These are phyloP conservation scores for Fusarium udum DNA, from an alignment of 2,329 filamentous ascomycete species.

Conservation along the genomic window DNA sequence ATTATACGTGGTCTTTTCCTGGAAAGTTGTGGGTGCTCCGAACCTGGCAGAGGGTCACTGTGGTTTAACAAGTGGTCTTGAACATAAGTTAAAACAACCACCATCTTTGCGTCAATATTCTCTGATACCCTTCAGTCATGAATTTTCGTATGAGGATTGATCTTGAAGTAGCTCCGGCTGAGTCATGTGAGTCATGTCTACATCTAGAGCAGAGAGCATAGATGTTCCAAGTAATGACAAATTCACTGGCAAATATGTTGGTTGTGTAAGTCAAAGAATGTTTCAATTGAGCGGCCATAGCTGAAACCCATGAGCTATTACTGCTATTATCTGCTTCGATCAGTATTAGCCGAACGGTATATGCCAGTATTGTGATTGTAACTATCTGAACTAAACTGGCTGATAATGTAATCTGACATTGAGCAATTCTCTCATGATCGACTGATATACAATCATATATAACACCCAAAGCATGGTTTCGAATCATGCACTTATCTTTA, in stretches of 20 bases:
- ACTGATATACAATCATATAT: background rate
- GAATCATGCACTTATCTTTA: background rate
- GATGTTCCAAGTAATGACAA: background rate
- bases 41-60: background rate
- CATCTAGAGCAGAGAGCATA: too few species aligned
- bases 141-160: background rate
- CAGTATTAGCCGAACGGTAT: too few species aligned
- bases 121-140: background rate
- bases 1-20: too few species aligned
- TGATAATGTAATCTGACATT: background rate
- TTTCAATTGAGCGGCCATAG: background rate
- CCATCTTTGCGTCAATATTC: background rate
- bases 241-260: background rate
- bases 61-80: background rate
- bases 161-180: fast-evolving
- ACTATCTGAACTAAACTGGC: background rate
- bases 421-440: background rate
- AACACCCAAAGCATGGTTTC: background rate
- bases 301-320: too few species aligned
- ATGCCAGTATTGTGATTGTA: background rate
- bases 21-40: too few species aligned
- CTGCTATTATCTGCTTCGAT: background rate
- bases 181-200: background rate
- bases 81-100: background rate
- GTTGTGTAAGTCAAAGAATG: background rate